Percentiles rank a stretch among this genome's conserved stretches.
Evolutionary conservation across 2,329 filamentous ascomycete genomes (phyloP).

Genomic region (Chaetomiaceae sp.): DNA sequence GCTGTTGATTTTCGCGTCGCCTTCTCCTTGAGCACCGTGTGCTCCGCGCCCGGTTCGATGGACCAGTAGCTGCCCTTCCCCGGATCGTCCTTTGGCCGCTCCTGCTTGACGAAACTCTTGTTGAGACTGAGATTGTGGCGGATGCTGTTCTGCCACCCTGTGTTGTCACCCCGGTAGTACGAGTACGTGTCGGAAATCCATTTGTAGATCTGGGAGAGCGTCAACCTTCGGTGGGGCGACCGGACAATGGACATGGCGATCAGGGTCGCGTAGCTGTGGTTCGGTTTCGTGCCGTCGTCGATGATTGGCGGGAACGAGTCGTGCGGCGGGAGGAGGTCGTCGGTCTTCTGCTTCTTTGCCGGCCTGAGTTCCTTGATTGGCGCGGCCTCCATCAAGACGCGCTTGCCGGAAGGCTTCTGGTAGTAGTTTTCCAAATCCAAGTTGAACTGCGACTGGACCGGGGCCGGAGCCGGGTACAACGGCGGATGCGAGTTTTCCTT

Average conservation of each 20-base stretch:
- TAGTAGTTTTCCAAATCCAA: slow-evolving; percentile 50
- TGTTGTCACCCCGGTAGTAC: slow-evolving; percentile 79
- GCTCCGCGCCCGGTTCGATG: slow-evolving; percentile 85
- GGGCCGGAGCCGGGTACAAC: slow-evolving; percentile 46
- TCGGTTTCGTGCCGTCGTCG: slow-evolving; percentile 85
- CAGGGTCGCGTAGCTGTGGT: slow-evolving; percentile 87
- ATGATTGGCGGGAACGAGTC: slow-evolving; percentile 75
- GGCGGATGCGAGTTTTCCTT: slow-evolving; percentile 55
- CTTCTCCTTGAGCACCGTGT: slow-evolving; percentile 86
- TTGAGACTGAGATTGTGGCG: slow-evolving; percentile 95
- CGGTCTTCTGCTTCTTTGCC: slow-evolving; percentile 63
- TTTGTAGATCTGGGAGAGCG: slow-evolving; percentile 93
- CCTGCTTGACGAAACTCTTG: slow-evolving; percentile 94
- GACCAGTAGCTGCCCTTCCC: slow-evolving; percentile 98
- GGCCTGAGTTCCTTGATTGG: slow-evolving; percentile 64
- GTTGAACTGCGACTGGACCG: slow-evolving; percentile 41
- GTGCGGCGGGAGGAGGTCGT: slow-evolving; percentile 61
- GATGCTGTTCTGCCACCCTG: slow-evolving; percentile 98
- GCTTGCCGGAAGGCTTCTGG: slow-evolving; percentile 51
- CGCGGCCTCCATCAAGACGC: slow-evolving; percentile 66
- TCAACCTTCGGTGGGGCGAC: slow-evolving; percentile 75
- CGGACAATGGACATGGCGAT: slow-evolving; percentile 96
- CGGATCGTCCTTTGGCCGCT: slow-evolving; percentile 92
- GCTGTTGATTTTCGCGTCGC: slow-evolving; percentile 52
- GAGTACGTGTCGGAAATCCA: slow-evolving; percentile 96